These are phyloP conservation scores for Claviceps africana DNA, from an alignment of 2,329 filamentous ascomycete species.

Conservation along the genomic window DNA sequence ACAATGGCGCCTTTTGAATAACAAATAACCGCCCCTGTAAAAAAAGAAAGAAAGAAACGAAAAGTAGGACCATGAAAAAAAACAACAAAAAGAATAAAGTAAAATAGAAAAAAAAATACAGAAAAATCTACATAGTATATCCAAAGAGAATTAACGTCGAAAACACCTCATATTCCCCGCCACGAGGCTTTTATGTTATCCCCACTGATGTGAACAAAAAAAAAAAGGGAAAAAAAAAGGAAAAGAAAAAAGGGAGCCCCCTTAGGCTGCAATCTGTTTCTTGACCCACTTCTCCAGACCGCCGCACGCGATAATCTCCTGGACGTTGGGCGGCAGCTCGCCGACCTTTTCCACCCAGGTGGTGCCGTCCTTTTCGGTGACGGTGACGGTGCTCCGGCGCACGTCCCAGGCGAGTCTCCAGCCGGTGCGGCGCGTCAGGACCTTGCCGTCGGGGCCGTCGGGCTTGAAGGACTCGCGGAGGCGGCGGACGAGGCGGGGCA, in stretches of 20 bases:
- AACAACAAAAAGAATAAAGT: too few relatives aligned
- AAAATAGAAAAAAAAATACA: neutral
- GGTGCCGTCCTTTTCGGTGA: slow-evolving; percentile 51
- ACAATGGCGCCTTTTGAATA: neutral
- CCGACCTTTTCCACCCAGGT: slow-evolving; percentile 72
- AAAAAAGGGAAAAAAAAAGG: neutral
- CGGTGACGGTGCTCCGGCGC: slow-evolving; percentile 50
- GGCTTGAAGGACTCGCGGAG: slow-evolving; percentile 47
- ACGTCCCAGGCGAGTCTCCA: slow-evolving; percentile 82
- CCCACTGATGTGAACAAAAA: too few relatives aligned
- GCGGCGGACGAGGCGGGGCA: slow-evolving; percentile 51
- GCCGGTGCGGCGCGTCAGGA: slow-evolving; percentile 37
- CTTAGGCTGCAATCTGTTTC: slow-evolving; percentile 37
- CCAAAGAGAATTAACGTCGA: neutral
- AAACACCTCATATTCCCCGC: neutral
- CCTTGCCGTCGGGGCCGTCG: slow-evolving; percentile 9
- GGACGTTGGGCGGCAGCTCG: slow-evolving; percentile 71
- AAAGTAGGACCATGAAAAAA: too few relatives aligned
- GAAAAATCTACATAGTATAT: neutral
- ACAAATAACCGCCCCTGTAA: too few relatives aligned
- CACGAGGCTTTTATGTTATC: too few relatives aligned
- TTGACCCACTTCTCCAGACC: slow-evolving; percentile 77
- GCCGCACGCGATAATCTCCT: slow-evolving; percentile 67
- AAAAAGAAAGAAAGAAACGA: neutral
- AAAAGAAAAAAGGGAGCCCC: too few relatives aligned